Evolutionary conservation across 2,329 filamentous ascomycete species (phyloP).

Genomic region (Cryphonectria nitschkei): DNA sequence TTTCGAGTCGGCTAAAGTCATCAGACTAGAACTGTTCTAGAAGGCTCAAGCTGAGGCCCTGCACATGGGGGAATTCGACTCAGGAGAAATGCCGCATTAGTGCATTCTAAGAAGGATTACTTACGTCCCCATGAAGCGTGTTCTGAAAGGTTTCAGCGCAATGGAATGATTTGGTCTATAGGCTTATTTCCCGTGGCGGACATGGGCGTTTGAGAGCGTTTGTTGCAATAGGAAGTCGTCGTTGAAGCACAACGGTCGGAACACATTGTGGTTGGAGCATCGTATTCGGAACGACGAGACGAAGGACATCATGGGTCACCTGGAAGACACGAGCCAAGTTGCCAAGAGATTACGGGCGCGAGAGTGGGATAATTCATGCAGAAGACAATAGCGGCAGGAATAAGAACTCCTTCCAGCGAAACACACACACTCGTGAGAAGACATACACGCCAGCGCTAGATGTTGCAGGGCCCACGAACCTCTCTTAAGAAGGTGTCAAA

Average conservation of each 20-base stretch:
- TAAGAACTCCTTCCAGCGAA: background rate
- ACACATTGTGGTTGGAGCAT: background rate
- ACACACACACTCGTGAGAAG: background rate
- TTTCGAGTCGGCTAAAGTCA: background rate
- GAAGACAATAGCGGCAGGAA: background rate
- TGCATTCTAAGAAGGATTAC: background rate
- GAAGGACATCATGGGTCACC: background rate
- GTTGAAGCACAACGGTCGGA: background rate
- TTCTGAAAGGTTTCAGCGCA: background rate
- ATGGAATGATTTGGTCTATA: background rate
- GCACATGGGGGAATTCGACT: background rate
- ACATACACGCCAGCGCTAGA: background rate
- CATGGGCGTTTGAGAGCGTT: background rate
- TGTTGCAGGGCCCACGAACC: background rate
- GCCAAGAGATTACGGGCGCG: background rate
- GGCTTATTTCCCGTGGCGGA: background rate
- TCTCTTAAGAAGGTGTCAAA: background rate
- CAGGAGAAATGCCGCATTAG: background rate
- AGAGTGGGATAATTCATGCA: background rate
- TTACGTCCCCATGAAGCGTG: background rate
- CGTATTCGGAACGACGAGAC: background rate
- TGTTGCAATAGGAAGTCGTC: background rate
- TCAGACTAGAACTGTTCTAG: background rate
- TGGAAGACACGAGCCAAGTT: background rate
- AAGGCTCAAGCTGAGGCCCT: background rate